Conservation (phyloP, 371 early-diverging fungal genomes). For the Mortierella sp. region DNA sequence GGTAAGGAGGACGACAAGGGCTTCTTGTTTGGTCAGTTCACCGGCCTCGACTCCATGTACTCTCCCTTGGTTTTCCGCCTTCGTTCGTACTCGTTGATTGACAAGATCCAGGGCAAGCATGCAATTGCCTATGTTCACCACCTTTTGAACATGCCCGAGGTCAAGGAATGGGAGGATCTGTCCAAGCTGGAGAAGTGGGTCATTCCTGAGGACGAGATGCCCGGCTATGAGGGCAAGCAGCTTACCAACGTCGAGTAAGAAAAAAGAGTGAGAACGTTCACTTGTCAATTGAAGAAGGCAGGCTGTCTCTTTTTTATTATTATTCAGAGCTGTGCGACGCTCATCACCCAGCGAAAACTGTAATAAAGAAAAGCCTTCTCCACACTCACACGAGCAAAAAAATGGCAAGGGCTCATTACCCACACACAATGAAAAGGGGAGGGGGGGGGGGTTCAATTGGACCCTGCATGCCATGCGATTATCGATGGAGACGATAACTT, state of each 20-base stretch:
- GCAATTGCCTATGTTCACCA: conserved; percentile 41
- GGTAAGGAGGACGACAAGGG: conserved; percentile 44
- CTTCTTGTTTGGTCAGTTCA: conserved; percentile 56
- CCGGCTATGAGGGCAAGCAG: not conserved
- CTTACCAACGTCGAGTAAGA: not conserved
- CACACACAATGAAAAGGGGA: not conserved
- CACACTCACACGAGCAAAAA: not conserved
- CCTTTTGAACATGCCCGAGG: conserved; percentile 24
- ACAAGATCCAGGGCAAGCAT: conserved; percentile 32
- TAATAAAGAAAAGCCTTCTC: not conserved
- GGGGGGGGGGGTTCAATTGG: not conserved
- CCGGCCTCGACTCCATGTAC: conserved; percentile 57
- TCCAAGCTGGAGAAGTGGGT: conserved; percentile 38
- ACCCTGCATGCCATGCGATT: conserved; percentile 8
- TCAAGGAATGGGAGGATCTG: conserved; percentile 48
- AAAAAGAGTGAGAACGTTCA: not conserved
- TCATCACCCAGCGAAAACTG: not conserved
- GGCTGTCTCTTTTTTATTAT: not conserved
- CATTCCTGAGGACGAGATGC: conserved; percentile 37
- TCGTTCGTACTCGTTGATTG: conserved; percentile 20
- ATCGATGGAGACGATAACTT: not conserved
- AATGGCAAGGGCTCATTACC: not conserved
- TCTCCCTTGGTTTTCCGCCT: conserved; percentile 55
- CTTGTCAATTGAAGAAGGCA: not conserved
- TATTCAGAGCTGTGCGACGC: not conserved